Conservation (phyloP, 176 grass and related monocot species). For the Oryza meridionalis region DNA sequence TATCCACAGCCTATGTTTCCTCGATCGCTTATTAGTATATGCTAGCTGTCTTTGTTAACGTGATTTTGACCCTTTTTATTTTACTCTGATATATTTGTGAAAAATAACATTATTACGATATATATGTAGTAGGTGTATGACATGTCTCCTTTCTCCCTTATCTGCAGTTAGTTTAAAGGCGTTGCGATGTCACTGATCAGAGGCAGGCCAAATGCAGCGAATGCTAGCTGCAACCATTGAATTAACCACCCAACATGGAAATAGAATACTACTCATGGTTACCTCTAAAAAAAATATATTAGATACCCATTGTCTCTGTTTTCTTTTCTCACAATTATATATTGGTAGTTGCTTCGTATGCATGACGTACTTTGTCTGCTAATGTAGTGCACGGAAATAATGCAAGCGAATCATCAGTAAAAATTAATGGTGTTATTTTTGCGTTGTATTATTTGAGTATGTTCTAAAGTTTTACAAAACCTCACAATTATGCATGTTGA, state of each 20-base stretch:
- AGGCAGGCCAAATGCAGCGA: background rate
- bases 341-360: background rate
- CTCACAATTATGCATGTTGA: too few species aligned
- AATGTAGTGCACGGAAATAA: background rate
- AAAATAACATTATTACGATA: too few species aligned
- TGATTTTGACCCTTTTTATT: too few species aligned
- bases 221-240: background rate
- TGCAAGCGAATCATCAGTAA: background rate
- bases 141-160: too few species aligned
- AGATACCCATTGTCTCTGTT: background rate
- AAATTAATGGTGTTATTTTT: background rate
- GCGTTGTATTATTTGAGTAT: too few species aligned
- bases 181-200: background rate
- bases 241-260: background rate
- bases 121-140: too few species aligned
- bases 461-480: too few species aligned
- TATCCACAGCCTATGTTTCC: too few species aligned
- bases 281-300: background rate
- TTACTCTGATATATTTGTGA: too few species aligned
- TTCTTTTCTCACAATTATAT: background rate
- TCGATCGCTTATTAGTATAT: too few species aligned
- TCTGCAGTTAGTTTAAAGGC: background rate
- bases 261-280: background rate
- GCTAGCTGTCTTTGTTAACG: too few species aligned
- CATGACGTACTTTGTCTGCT: background rate